These are phyloP conservation scores for Melanomma pulvis-pyrius DNA, from an alignment of 495 filamentous ascomycete species.

Conservation along the genomic window DNA sequence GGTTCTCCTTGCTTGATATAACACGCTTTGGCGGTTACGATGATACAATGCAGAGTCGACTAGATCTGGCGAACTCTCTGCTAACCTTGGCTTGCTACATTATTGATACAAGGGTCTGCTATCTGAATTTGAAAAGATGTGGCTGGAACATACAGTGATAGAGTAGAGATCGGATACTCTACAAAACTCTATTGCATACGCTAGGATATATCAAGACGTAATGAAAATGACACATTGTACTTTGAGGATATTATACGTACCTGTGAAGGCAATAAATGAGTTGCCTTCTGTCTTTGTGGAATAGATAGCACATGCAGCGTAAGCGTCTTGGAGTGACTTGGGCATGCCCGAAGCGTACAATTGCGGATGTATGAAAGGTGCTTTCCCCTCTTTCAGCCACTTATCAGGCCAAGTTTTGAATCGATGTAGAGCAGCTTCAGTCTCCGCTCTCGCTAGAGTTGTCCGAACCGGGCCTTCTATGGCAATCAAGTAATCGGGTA, in stretches of 20 bases:
- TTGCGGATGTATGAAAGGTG: constrained; percentile 30
- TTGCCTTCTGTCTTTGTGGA: constrained; percentile 28
- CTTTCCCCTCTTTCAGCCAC: constrained; percentile 34
- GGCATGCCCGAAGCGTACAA: constrained; percentile 26
- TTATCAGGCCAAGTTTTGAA: constrained; percentile 34
- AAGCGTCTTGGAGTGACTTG: constrained; percentile 31
- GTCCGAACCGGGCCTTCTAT: background rate
- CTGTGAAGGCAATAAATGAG: constrained; percentile 22
- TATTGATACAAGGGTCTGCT: too few relatives aligned
- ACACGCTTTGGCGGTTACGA: too few relatives aligned
- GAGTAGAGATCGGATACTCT: too few relatives aligned
- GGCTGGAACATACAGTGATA: too few relatives aligned
- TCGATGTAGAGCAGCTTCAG: constrained; percentile 19
- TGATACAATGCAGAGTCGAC: too few relatives aligned
- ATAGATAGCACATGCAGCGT: constrained; percentile 35
- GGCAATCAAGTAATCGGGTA: constrained; percentile 10
- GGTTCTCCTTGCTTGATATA: too few relatives aligned
- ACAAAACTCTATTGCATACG: too few relatives aligned
- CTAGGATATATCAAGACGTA: too few relatives aligned
- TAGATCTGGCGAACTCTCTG: too few relatives aligned
- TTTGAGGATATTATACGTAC: background rate
- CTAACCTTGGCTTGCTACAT: too few relatives aligned
- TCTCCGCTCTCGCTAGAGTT: constrained; percentile 14
- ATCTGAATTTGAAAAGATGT: too few relatives aligned
- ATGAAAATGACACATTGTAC: background rate